phyloP scores from a whole-genome alignment of 1,284 basidiomycete genomes.

The Cerrena zonata region DNA sequence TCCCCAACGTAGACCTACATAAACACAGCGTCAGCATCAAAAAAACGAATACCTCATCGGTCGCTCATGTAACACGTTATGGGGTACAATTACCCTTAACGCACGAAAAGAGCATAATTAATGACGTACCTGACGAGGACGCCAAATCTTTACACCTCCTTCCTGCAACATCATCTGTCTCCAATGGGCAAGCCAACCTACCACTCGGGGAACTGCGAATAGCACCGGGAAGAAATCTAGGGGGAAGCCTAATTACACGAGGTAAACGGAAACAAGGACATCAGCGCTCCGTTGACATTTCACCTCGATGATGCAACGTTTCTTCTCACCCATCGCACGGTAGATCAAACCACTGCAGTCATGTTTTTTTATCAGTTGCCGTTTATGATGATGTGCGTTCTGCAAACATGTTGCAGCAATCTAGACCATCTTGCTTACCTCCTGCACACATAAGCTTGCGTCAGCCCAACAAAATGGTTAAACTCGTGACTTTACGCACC shows the following conservation, averaged over 20 bases:
- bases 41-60: neutral
- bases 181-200: constrained; percentile 87
- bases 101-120: neutral
- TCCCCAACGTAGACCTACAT: constrained; percentile 70
- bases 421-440: constrained; percentile 30
- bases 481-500: constrained; percentile 40
- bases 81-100: no score
- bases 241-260: constrained; percentile 60
- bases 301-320: neutral
- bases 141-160: constrained; percentile 86
- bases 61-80: constrained; percentile 3
- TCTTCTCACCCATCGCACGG: constrained; percentile 71
- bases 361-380: constrained; percentile 4
- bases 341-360: constrained; percentile 71
- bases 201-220: constrained; percentile 83
- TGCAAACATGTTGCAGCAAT: neutral
- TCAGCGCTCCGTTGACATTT: constrained; percentile 5
- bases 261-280: constrained; percentile 7
- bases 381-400: neutral
- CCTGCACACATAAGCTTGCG: constrained; percentile 29
- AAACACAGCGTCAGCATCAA: constrained; percentile 7
- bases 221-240: constrained; percentile 87
- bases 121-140: constrained; percentile 66
- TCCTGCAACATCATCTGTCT: constrained; percentile 85
- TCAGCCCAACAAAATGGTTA: constrained; percentile 4